phyloP scores from a whole-genome alignment of 805 yeast species.

The Wickerhamiella brachini region DNA sequence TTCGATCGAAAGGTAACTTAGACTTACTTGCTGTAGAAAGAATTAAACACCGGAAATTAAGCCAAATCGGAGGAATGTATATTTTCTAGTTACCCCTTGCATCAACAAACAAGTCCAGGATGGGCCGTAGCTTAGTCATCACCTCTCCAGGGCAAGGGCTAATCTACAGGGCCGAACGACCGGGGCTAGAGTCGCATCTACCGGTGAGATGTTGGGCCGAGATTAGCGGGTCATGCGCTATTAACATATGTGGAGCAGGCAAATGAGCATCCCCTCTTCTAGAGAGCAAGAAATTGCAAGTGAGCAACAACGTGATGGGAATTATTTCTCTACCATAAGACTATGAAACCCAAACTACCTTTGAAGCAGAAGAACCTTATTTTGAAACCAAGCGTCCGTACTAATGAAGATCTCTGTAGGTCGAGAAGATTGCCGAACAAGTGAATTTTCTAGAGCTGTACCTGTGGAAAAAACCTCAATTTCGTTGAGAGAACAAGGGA shows the following conservation, averaged over 20 bases:
- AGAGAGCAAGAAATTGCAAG: neutral
- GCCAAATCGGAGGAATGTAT: neutral
- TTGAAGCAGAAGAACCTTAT: neutral
- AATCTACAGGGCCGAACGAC: neutral
- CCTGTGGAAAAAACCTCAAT: neutral
- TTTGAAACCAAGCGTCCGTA: neutral
- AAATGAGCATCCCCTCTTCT: too few species aligned
- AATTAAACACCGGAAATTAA: neutral
- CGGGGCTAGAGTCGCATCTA: neutral
- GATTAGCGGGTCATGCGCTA: neutral
- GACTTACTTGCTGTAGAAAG: neutral
- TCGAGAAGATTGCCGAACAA: too few species aligned
- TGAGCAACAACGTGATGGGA: neutral
- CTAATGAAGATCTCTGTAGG: neutral
- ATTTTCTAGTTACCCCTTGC: neutral
- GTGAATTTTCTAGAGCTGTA: neutral
- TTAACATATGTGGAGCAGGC: neutral
- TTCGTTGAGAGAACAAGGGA: neutral
- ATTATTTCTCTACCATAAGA: neutral
- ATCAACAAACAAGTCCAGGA: neutral
- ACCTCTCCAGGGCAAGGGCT: neutral
- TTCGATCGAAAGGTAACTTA: too few species aligned
- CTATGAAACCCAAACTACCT: neutral
- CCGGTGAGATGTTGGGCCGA: neutral
- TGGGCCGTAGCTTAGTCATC: neutral